phyloP scores from a whole-genome alignment of 2,329 filamentous ascomycete genomes.

The Hypoxylon sp. region DNA sequence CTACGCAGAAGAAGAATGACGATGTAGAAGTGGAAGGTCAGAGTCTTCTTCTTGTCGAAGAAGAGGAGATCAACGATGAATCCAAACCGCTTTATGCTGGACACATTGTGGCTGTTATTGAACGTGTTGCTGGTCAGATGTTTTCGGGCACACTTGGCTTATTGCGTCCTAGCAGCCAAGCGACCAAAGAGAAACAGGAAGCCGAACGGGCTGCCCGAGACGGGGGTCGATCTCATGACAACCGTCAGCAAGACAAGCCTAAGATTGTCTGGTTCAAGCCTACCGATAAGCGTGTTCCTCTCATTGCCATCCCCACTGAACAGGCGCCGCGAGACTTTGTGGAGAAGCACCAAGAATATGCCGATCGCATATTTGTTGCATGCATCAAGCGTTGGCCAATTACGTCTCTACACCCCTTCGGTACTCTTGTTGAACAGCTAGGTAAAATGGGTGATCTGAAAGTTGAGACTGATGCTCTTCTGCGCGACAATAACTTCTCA shows the following conservation, averaged over 20 bases:
- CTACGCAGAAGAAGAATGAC: slow-evolving; percentile 99
- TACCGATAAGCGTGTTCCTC: slow-evolving; percentile 96
- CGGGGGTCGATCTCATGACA: slow-evolving; percentile 82
- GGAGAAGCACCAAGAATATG: slow-evolving; percentile 97
- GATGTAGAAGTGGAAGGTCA: slow-evolving; percentile 99
- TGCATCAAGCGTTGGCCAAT: slow-evolving; percentile 99
- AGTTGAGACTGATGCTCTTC: slow-evolving; percentile 96
- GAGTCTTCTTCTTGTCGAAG: slow-evolving; percentile 94
- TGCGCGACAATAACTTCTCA: slow-evolving; percentile 98
- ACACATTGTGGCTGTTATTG: slow-evolving; percentile 96
- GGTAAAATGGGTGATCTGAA: slow-evolving; percentile 97
- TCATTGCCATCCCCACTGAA: slow-evolving; percentile 98
- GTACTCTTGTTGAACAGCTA: slow-evolving; percentile 95
- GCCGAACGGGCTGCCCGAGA: slow-evolving; percentile 94
- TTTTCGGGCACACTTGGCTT: slow-evolving; percentile 97
- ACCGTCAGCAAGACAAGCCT: slow-evolving; percentile 92
- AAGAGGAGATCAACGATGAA: slow-evolving; percentile 98
- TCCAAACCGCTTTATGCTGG: slow-evolving; percentile 97
- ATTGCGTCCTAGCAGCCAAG: slow-evolving; percentile 95
- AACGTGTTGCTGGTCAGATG: slow-evolving; percentile 98
- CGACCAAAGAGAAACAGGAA: slow-evolving; percentile 99
- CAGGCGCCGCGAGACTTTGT: slow-evolving; percentile 98
- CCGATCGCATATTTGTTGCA: slow-evolving; percentile 97
- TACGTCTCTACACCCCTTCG: slow-evolving; percentile 98
- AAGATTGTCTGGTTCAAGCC: slow-evolving; percentile 99